These are phyloP conservation scores for Ligustrum vulgare DNA, from an alignment of 257 asterid genomes.

Conservation along the genomic window DNA sequence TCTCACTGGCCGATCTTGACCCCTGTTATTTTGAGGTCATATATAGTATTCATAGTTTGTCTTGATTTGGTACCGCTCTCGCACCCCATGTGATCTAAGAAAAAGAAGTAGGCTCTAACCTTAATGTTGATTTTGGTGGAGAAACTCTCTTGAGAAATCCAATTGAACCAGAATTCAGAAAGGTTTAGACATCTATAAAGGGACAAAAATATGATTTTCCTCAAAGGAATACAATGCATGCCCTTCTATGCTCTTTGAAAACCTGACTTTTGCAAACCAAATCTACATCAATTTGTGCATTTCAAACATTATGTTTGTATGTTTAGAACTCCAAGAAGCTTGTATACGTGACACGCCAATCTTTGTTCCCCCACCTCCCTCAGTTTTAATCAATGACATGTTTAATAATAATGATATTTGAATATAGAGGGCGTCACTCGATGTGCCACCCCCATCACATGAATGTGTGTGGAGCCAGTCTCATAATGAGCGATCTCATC, in stretches of 20 bases:
- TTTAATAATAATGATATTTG: no score
- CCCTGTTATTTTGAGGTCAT: no score
- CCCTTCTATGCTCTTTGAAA: constrained; percentile 22
- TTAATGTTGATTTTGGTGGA: background rate
- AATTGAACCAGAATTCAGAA: constrained; percentile 7
- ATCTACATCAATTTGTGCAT: constrained; percentile 27
- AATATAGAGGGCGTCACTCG: no score
- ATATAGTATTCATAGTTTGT: no score
- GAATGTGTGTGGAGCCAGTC: no score
- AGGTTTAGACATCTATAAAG: constrained; percentile 1
- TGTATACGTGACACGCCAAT: constrained; percentile 19
- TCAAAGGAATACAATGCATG: constrained; percentile 22
- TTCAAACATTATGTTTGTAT: constrained; percentile 28
- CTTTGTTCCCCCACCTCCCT: constrained; percentile 13
- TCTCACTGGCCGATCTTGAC: no score
- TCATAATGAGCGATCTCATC: no score
- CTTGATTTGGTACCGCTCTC: no score
- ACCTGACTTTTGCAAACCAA: background rate
- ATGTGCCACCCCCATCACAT: no score
- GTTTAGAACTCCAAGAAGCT: constrained; percentile 26
- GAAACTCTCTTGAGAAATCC: background rate
- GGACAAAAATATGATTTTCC: constrained; percentile 6
- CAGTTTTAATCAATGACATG: background rate
- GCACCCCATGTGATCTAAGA: no score
- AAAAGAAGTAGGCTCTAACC: no score